Conservation (phyloP, 2,329 filamentous ascomycete species). For the Aaosphaeria arxii region DNA sequence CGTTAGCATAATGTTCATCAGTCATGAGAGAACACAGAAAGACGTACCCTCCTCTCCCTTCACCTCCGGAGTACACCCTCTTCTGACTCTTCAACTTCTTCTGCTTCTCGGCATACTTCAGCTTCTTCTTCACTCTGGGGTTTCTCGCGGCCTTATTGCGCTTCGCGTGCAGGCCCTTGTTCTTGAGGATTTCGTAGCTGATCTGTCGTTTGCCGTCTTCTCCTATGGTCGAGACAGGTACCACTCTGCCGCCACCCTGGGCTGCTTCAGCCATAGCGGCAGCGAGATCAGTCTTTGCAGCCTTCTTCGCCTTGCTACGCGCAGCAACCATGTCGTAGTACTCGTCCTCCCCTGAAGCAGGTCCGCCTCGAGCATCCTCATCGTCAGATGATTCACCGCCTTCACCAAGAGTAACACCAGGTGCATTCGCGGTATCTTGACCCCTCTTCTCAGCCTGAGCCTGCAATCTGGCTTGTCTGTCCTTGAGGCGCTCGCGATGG, state of each 20-base stretch:
- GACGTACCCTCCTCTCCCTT: slow-evolving; percentile 65
- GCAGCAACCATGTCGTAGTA: slow-evolving; percentile 90
- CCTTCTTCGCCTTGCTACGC: slow-evolving; percentile 63
- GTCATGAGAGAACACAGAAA: too few relatives aligned
- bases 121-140: slow-evolving; percentile 95
- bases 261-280: slow-evolving; percentile 55
- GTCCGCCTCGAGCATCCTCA: slow-evolving; percentile 50
- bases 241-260: slow-evolving; percentile 58
- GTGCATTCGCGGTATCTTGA: slow-evolving; percentile 52
- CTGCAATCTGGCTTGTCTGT: slow-evolving; percentile 81
- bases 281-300: slow-evolving; percentile 67
- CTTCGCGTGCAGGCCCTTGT: slow-evolving; percentile 88
- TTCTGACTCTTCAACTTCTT: slow-evolving; percentile 92
- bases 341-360: slow-evolving; percentile 58
- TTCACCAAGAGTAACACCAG: slow-evolving; percentile 63
- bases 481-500: slow-evolving; percentile 81
- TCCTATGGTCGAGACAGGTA: slow-evolving; percentile 67
- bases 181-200: slow-evolving; percentile 92
- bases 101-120: slow-evolving; percentile 93
- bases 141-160: slow-evolving; percentile 94
- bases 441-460: slow-evolving; percentile 85
- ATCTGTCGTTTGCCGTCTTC: slow-evolving; percentile 89
- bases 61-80: slow-evolving; percentile 79
- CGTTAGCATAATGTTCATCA: too few relatives aligned
- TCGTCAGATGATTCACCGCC: slow-evolving; percentile 69